phyloP scores from a whole-genome alignment of 257 asterid genomes.

The Striga asiatica region DNA sequence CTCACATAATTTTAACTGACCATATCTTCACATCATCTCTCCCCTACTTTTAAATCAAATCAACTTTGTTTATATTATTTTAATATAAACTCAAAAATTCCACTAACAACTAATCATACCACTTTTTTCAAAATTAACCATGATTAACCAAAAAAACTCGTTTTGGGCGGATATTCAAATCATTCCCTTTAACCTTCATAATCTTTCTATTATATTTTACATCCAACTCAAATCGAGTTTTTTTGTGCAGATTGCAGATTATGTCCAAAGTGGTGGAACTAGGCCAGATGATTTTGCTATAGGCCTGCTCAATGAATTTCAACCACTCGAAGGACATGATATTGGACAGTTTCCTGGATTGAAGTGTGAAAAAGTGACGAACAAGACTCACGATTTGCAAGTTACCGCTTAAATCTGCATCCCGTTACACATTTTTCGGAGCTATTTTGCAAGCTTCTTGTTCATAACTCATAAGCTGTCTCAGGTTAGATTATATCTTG shows the following conservation, averaged over 20 bases:
- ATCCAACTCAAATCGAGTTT: background rate
- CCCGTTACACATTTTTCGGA: background rate
- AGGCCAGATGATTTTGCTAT: constrained; percentile 71
- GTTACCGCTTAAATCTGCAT: constrained; percentile 28
- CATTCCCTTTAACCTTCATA: too few species aligned
- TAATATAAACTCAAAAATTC: too few species aligned
- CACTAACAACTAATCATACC: too few species aligned
- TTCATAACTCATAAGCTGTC: background rate
- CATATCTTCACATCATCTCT: too few species aligned
- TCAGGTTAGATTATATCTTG: background rate
- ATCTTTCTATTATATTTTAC: too few species aligned
- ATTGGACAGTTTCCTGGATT: constrained; percentile 92
- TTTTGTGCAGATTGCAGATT: constrained; percentile 71
- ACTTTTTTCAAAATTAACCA: too few species aligned
- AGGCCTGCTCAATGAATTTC: constrained; percentile 55
- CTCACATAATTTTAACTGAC: too few species aligned
- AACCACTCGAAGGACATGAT: constrained; percentile 61
- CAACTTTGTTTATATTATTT: too few species aligned
- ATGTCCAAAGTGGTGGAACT: constrained; percentile 59
- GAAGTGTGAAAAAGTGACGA: constrained; percentile 31
- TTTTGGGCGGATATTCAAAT: too few species aligned
- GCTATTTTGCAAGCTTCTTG: background rate
- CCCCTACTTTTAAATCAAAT: too few species aligned
- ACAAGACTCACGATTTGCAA: constrained; percentile 30
- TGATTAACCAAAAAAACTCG: too few species aligned